These are phyloP conservation scores for Phyllosticta ampelicida DNA, from an alignment of 2,329 filamentous ascomycete genomes.

Conservation along the genomic window DNA sequence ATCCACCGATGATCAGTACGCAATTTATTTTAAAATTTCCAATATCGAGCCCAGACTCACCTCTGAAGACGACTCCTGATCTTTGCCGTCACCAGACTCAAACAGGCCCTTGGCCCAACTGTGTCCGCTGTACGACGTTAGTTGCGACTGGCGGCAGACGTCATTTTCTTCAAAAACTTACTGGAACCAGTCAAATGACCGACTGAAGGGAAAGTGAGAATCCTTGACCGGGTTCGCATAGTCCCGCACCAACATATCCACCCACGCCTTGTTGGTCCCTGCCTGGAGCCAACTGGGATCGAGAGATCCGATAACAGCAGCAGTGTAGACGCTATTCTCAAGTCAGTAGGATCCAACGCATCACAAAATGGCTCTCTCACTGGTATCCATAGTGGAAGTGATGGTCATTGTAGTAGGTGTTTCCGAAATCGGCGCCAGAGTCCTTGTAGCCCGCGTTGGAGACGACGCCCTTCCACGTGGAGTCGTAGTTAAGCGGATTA, in stretches of 20 bases:
- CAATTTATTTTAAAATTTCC: background rate
- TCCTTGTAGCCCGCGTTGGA: slow-evolving; percentile 69
- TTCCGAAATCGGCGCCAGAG: slow-evolving; percentile 73
- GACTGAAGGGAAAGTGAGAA: slow-evolving; percentile 59
- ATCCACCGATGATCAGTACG: background rate
- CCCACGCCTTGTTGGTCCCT: slow-evolving; percentile 61
- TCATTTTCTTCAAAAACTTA: background rate
- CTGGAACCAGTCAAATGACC: slow-evolving; percentile 74
- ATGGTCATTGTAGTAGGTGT: slow-evolving; percentile 68
- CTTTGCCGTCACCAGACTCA: slow-evolving; percentile 64
- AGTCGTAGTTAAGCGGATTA: slow-evolving; percentile 48
- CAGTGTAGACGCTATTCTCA: slow-evolving; percentile 57
- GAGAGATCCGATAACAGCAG: slow-evolving; percentile 72
- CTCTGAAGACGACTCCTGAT: slow-evolving; percentile 86
- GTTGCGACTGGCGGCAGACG: background rate
- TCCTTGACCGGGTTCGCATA: slow-evolving; percentile 67
- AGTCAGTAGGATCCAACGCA: slow-evolving; percentile 45
- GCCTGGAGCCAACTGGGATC: slow-evolving; percentile 61
- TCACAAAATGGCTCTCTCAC: background rate
- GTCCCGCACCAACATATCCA: slow-evolving; percentile 77
- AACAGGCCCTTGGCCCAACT: slow-evolving; percentile 84
- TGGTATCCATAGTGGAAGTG: slow-evolving; percentile 53
- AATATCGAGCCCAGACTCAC: background rate
- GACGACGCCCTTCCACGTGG: slow-evolving; percentile 69
- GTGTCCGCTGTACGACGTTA: slow-evolving; percentile 51